Evolutionary conservation across 371 early-diverging fungal genomes (phyloP), one percentile per base, ranked within the genome.

Genomic region (Furculomyces boomerangus): DNA sequence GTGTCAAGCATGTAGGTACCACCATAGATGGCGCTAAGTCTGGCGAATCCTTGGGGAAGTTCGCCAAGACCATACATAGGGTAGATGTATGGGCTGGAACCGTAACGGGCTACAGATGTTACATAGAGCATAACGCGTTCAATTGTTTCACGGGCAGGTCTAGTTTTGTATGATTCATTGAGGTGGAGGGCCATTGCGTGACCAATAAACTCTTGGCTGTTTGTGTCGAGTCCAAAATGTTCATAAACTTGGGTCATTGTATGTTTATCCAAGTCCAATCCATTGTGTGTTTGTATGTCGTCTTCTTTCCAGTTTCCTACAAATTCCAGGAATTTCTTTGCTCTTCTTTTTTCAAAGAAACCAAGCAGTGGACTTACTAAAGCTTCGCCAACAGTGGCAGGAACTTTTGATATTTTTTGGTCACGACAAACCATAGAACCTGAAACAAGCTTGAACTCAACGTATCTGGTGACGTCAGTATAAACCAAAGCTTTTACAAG

Each of bases 1-100:
- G 84, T 89, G 70, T 80, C 83, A 41, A 98, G 79, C 98, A 98
- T 98, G 68, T 93, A 98, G 14, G 95, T 95, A 59, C 96, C 98
- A 24, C 96, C 95, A 62, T 93, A 93, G 63, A 95, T 89, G 51
- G 98, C 98, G 66, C 85, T 84, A 62, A 94, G 73, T 52, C 99
- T 78, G 30, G 98, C 95, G 76, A 99, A 99, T 16, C 94, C 90
- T 74, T 99, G 99, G 37, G 99, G 99, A 45, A 99, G 78, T 63
- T 99, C 99, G 56, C 98, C 98, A 49, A 99, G 76, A 47, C 99
- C 99, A 64, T 97, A 97, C 56, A 93, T 74, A 56, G 99, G 99
- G 71, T 99, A 99, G 64, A 99, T 90, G 74, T 96, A 99, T n/a
- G 99, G 99, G 60, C 89, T 88, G 75, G 90, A 89, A 60, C 98